Conservation (phyloP, 176 grass and related monocot species). For the Zoysia pacifica region DNA sequence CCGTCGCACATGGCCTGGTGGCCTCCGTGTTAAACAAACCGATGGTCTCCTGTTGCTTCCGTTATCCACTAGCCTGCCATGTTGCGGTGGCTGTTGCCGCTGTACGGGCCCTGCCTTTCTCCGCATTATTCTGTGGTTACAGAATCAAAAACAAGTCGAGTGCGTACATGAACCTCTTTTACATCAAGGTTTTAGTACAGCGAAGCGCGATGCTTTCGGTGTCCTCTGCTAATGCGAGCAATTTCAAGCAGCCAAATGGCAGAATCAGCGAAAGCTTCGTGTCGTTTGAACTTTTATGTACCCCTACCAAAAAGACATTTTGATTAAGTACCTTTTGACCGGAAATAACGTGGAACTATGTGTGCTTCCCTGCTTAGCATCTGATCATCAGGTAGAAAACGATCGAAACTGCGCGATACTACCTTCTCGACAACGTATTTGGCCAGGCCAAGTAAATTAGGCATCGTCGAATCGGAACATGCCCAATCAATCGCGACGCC, state of each 20-base stretch:
- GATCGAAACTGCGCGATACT: neutral
- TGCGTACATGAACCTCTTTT: neutral
- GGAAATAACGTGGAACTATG: neutral
- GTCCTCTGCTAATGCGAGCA: neutral
- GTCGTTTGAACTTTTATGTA: neutral
- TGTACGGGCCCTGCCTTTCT: conserved; percentile 14
- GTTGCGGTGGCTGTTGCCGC: conserved; percentile 27
- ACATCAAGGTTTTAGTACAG: conserved; percentile 2
- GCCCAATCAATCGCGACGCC: conserved; percentile 20
- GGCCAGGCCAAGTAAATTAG: conserved; percentile 11
- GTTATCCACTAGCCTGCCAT: conserved; percentile 24
- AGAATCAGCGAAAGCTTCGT: neutral
- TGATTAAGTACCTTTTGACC: neutral
- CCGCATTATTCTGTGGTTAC: neutral
- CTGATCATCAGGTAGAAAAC: neutral
- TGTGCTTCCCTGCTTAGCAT: neutral
- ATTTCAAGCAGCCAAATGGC: neutral
- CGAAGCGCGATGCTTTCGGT: conserved; percentile 23
- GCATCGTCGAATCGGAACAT: neutral
- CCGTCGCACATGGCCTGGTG: conserved; percentile 61
- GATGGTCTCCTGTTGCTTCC: conserved; percentile 22
- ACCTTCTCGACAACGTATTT: neutral
- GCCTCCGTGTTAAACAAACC: conserved; percentile 46
- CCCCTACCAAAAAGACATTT: neutral
- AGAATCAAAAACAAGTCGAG: neutral